These are phyloP conservation scores for Teunomyces funiuensis DNA, from an alignment of 805 yeast genomes.

Conservation along the genomic window DNA sequence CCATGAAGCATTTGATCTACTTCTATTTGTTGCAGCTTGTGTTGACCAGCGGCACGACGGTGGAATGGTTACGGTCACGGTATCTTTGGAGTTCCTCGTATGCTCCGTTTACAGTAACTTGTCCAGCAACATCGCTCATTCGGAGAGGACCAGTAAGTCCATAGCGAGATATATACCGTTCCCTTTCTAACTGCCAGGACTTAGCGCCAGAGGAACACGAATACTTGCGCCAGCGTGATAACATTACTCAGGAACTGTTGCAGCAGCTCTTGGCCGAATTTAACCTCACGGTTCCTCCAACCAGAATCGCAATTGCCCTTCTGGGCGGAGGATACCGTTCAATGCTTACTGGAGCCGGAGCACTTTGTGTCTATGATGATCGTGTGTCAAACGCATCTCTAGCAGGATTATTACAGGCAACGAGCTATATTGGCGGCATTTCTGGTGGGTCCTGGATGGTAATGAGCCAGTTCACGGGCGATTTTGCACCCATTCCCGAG, in stretches of 20 bases:
- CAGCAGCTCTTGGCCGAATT: slow-evolving; percentile 26
- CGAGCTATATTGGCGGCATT: slow-evolving; percentile 60
- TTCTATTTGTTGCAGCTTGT: background rate
- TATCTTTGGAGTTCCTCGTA: slow-evolving; percentile 15
- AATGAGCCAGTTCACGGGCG: slow-evolving; percentile 40
- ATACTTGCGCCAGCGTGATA: slow-evolving; percentile 30
- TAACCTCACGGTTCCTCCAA: slow-evolving; percentile 32
- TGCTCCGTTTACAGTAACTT: slow-evolving; percentile 26
- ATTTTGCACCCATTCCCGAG: slow-evolving; percentile 26
- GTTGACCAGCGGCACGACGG: background rate
- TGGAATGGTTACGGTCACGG: background rate
- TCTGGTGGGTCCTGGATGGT: slow-evolving; percentile 78
- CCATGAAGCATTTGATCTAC: slow-evolving; percentile 5
- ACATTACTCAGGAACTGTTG: slow-evolving; percentile 28
- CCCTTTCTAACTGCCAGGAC: slow-evolving; percentile 13
- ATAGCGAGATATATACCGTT: too few species aligned
- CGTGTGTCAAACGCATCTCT: slow-evolving; percentile 38
- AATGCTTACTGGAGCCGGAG: slow-evolving; percentile 60
- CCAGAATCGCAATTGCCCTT: slow-evolving; percentile 39
- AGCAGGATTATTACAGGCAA: slow-evolving; percentile 54
- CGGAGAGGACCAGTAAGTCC: slow-evolving; percentile 20
- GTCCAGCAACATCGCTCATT: slow-evolving; percentile 21
- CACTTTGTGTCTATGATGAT: slow-evolving; percentile 49
- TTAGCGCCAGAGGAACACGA: slow-evolving; percentile 20
- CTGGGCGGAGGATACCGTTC: slow-evolving; percentile 61